phyloP scores from a whole-genome alignment of 495 filamentous ascomycete species.

The Penicilliopsis zonata region DNA sequence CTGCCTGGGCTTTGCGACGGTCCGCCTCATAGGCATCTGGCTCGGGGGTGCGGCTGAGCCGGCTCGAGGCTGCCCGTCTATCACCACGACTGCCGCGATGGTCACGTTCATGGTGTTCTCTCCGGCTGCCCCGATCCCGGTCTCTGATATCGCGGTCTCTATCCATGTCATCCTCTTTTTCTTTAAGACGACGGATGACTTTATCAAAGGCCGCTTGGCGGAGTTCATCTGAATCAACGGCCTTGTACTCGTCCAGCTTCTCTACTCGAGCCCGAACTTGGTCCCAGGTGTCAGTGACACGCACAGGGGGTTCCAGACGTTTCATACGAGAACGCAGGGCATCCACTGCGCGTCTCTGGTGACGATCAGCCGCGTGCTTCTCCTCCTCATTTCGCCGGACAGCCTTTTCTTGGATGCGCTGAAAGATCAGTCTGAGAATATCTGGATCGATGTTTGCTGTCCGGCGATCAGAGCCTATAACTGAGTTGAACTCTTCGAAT shows the following conservation, averaged over 20 bases:
- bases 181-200: slow-evolving; percentile 74
- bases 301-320: slow-evolving; percentile 78
- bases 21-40: slow-evolving; percentile 82
- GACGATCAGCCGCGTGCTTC: slow-evolving; percentile 67
- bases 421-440: slow-evolving; percentile 65
- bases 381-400: slow-evolving; percentile 72
- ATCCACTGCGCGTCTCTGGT: slow-evolving; percentile 77
- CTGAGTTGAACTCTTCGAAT: slow-evolving; percentile 69
- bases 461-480: slow-evolving; percentile 72
- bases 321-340: slow-evolving; percentile 79
- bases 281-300: slow-evolving; percentile 71
- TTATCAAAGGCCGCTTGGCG: slow-evolving; percentile 86
- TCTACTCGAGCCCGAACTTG: slow-evolving; percentile 67
- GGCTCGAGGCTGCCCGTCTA: slow-evolving; percentile 45
- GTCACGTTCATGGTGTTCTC: slow-evolving; percentile 44
- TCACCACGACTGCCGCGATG: slow-evolving; percentile 39
- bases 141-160: slow-evolving; percentile 52
- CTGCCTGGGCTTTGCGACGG: slow-evolving; percentile 71
- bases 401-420: slow-evolving; percentile 72
- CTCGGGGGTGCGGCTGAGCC: slow-evolving; percentile 66
- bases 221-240: slow-evolving; percentile 67
- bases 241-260: slow-evolving; percentile 70
- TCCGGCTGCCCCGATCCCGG: slow-evolving; percentile 30
- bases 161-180: slow-evolving; percentile 79
- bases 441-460: slow-evolving; percentile 74